phyloP scores from a whole-genome alignment of 768 basidiomycete species.

The Boletus subcaerulescens region DNA sequence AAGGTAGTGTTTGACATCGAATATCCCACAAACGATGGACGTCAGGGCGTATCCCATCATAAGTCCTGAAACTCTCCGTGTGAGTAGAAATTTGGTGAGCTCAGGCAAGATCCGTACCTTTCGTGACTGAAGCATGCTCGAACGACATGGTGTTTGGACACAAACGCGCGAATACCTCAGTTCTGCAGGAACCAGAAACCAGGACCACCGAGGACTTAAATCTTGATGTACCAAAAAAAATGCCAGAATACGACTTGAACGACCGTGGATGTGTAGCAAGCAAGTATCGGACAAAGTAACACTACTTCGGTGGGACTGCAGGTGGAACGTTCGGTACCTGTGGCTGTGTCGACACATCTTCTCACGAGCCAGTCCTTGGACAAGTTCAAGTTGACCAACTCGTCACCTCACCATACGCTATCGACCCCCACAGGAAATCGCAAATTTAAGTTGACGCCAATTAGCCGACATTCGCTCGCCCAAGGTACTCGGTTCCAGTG shows the following conservation, averaged over 20 bases:
- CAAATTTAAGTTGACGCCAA: background rate
- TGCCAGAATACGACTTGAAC: background rate
- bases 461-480: background rate
- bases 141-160: constrained; percentile 56
- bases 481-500: background rate
- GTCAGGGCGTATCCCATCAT: constrained; percentile 71
- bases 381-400: no score
- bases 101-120: constrained; percentile 48
- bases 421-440: background rate
- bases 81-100: constrained; percentile 1
- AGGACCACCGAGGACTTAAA: no score
- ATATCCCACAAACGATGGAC: constrained; percentile 72
- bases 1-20: constrained; percentile 86
- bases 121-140: constrained; percentile 79
- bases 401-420: background rate
- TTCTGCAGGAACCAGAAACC: background rate
- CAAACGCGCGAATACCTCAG: background rate
- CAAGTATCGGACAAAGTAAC: no score
- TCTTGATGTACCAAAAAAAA: background rate
- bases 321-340: background rate
- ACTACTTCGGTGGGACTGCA: no score
- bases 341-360: constrained; percentile 9
- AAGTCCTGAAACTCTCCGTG: constrained; percentile 49
- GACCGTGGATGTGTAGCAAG: background rate
- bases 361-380: background rate